Conservation (phyloP, 441 rosid genomes). For the Pelargonium fulgidum region DNA sequence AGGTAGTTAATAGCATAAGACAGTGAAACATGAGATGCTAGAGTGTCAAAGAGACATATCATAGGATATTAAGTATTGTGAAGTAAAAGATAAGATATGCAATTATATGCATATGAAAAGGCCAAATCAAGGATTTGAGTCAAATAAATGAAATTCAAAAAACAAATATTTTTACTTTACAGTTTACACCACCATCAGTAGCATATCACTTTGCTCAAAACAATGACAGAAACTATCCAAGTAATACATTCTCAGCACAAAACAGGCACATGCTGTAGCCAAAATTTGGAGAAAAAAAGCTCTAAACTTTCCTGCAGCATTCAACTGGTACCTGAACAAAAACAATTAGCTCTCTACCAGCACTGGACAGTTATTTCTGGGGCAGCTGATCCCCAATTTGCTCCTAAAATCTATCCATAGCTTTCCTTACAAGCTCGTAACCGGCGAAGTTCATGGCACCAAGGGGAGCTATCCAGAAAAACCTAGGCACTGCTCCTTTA, state of each 20-base stretch:
- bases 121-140: no score
- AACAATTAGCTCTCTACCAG: no score
- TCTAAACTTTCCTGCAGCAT: slow-evolving; percentile 22
- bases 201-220: background rate
- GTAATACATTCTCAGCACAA: slow-evolving; percentile 14
- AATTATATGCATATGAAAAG: no score
- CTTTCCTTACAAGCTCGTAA: slow-evolving; percentile 82
- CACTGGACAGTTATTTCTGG: slow-evolving; percentile 25
- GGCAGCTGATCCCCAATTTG: slow-evolving; percentile 22
- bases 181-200: no score
- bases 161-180: no score
- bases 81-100: no score
- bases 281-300: slow-evolving; percentile 15
- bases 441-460: slow-evolving; percentile 99
- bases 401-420: slow-evolving; percentile 64
- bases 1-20: no score
- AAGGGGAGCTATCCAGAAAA: slow-evolving; percentile 97
- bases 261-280: slow-evolving; percentile 20
- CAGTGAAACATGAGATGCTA: no score
- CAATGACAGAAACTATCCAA: background rate
- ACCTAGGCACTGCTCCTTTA: slow-evolving; percentile 89
- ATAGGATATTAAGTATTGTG: no score
- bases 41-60: no score
- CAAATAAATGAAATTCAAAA: no score
- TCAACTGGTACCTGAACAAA: slow-evolving; percentile 11